Conservation (phyloP, 116 monocot species). For the Papilionanthe hybrid region DNA sequence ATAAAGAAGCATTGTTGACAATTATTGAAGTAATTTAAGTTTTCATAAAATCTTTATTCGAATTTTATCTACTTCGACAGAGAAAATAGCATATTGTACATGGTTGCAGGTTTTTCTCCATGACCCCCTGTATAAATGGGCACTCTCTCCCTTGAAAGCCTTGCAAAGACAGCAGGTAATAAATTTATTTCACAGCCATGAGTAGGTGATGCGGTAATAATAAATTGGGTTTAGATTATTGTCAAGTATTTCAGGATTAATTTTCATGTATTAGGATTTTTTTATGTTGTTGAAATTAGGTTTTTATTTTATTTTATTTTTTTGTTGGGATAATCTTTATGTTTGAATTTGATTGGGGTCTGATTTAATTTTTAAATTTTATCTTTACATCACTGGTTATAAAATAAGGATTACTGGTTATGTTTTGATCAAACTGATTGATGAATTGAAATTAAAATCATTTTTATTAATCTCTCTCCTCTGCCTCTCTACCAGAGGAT, state of each 20-base stretch:
- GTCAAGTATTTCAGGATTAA: background rate
- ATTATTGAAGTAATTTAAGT: constrained; percentile 66
- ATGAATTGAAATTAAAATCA: too few relatives aligned
- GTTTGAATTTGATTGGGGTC: too few relatives aligned
- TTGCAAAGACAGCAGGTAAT: constrained; percentile 89
- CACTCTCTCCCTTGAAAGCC: constrained; percentile 93
- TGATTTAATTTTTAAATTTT: too few relatives aligned
- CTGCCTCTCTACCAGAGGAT: too few relatives aligned
- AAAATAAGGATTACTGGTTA: too few relatives aligned
- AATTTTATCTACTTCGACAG: background rate
- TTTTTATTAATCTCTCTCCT: too few relatives aligned
- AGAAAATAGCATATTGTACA: background rate
- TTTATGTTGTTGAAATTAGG: too few relatives aligned
- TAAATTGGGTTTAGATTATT: background rate
- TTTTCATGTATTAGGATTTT: background rate
- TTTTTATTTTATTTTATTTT: too few relatives aligned
- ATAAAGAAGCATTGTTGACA: constrained; percentile 89
- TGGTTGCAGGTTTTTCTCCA: constrained; percentile 85
- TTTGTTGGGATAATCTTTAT: too few relatives aligned
- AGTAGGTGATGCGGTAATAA: background rate
- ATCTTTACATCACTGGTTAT: too few relatives aligned
- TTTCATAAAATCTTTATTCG: background rate
- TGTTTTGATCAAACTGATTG: too few relatives aligned
- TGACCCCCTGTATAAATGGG: constrained; percentile 98
- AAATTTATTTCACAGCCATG: background rate